These are phyloP conservation scores for Globisporangium cystogenes DNA, from an alignment of 352 stramenopile genomes.

Conservation along the genomic window DNA sequence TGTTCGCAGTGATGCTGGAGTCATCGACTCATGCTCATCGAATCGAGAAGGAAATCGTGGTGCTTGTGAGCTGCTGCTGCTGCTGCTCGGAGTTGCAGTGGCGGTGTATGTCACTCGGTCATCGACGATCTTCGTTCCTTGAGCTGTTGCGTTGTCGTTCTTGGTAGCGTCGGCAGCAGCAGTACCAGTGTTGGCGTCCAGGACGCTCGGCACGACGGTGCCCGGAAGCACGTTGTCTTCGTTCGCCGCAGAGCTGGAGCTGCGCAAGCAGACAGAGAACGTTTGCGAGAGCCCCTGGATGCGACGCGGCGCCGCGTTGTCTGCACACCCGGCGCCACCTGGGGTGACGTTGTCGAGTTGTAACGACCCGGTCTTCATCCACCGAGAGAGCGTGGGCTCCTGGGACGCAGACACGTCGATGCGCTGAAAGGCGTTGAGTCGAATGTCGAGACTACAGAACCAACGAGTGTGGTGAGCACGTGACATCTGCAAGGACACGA, in stretches of 20 bases:
- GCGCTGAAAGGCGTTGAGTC: conserved; percentile 25
- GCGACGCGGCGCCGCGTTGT: neutral
- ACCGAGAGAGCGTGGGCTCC: conserved; percentile 19
- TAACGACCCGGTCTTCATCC: conserved; percentile 27
- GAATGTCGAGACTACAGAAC: conserved; percentile 31
- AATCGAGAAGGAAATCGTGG: neutral
- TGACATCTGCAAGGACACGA: neutral
- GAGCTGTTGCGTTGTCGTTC: neutral
- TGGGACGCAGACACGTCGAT: conserved; percentile 26
- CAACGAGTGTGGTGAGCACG: neutral
- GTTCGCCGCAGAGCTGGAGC: neutral
- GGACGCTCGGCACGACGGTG: neutral
- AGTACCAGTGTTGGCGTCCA: neutral
- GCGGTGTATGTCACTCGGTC: neutral
- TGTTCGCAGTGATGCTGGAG: neutral
- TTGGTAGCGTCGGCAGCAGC: neutral
- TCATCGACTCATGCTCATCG: neutral
- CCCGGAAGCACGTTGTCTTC: neutral
- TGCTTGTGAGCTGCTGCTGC: neutral
- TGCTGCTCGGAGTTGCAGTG: neutral
- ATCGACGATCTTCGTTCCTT: neutral
- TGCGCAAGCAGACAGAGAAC: conserved; percentile 20
- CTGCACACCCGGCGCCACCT: conserved; percentile 3
- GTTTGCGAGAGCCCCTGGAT: conserved; percentile 20
- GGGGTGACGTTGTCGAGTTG: conserved; percentile 24